These are phyloP conservation scores for Endocalyx cinctus DNA, from an alignment of 2,329 filamentous ascomycete species.

Conservation along the genomic window DNA sequence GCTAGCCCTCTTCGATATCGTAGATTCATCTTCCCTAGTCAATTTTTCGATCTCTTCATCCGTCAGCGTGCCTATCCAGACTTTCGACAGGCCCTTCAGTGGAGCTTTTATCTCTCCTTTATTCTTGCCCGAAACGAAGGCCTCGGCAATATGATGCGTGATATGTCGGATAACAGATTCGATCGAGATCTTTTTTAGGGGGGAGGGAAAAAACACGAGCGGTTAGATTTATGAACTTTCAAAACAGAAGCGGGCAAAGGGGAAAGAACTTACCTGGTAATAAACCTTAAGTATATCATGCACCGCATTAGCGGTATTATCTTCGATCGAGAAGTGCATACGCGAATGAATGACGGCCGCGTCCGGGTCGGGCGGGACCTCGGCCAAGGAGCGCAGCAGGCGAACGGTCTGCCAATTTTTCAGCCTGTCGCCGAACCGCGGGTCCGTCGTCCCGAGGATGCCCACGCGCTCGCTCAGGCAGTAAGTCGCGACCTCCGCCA, in stretches of 20 bases:
- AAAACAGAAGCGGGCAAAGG: not conserved
- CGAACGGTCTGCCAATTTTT: conserved; percentile 12
- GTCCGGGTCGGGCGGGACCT: not conserved
- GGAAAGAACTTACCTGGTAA: conserved; percentile 26
- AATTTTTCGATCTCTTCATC: conserved; percentile 16
- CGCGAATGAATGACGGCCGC: conserved; percentile 9
- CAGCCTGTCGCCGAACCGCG: conserved; percentile 17
- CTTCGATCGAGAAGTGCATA: conserved; percentile 14
- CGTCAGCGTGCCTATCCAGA: conserved; percentile 14
- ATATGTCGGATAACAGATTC: conserved; percentile 24
- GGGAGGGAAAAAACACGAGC: not conserved
- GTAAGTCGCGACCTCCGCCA: conserved; percentile 3
- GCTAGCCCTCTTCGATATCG: conserved; percentile 4
- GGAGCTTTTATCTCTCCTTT: conserved; percentile 10
- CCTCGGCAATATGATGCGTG: conserved; percentile 18
- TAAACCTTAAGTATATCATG: conserved; percentile 34
- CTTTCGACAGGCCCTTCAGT: conserved; percentile 16
- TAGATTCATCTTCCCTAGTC: conserved; percentile 18
- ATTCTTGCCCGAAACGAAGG: conserved; percentile 13
- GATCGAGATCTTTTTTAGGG: conserved; percentile 17
- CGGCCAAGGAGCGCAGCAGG: conserved; percentile 14
- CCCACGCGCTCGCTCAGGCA: conserved; percentile 11
- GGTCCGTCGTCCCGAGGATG: conserved; percentile 18
- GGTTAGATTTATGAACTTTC: not conserved
- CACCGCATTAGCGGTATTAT: conserved; percentile 28